Conservation (phyloP, 106 monocot genomes). For the Amphibolis antarctica region DNA sequence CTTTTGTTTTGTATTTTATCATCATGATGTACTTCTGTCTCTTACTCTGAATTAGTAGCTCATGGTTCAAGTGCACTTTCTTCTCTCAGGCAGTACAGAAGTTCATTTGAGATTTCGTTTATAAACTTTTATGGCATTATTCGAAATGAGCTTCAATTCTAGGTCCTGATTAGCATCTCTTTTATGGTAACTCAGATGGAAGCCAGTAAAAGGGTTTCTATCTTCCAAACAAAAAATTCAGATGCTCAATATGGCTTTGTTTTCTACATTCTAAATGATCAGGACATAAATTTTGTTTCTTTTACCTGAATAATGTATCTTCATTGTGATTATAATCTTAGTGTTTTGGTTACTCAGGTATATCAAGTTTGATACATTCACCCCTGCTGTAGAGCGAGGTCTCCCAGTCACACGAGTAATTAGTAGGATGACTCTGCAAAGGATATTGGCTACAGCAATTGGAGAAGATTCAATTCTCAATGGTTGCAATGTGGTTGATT, state of each 20-base stretch:
- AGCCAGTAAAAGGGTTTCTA: neutral
- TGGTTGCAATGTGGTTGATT: constrained; percentile 78
- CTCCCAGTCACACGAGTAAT: constrained; percentile 96
- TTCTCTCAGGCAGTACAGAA: too few species aligned
- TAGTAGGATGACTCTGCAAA: constrained; percentile 89
- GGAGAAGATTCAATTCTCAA: constrained; percentile 74
- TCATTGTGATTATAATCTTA: too few species aligned
- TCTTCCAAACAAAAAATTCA: neutral
- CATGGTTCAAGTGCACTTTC: too few species aligned
- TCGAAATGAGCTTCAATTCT: too few species aligned
- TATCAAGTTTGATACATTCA: constrained; percentile 94
- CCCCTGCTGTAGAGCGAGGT: constrained; percentile 82
- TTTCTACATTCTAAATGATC: neutral
- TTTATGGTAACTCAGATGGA: too few species aligned
- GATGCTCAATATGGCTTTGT: neutral
- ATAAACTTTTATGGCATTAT: too few species aligned
- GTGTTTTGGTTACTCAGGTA: constrained; percentile 44
- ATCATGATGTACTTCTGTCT: too few species aligned
- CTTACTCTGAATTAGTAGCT: too few species aligned
- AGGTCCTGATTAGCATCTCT: too few species aligned
- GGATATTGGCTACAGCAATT: constrained; percentile 73
- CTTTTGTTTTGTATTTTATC: too few species aligned
- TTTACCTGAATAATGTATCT: too few species aligned
- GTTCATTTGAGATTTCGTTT: too few species aligned
- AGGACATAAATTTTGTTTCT: neutral